Base-by-base conservation (phyloP, 1,139 yeast genomes). In the Saccharomyces hybrid region DNA sequence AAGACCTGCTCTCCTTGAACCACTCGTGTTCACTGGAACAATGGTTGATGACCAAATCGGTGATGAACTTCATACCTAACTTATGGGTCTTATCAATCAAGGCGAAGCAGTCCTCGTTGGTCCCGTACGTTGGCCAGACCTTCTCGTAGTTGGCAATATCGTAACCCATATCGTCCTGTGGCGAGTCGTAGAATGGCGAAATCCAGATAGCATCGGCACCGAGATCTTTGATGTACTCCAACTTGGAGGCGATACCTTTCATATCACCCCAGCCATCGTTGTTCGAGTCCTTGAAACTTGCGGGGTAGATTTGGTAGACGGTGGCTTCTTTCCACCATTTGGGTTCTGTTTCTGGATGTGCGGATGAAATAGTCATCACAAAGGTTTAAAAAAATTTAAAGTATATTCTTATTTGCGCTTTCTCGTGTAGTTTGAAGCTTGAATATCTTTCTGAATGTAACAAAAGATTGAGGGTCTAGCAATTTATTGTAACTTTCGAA, bases 111-210 rank as follows among this genome's bases (percentile, higher is more conserved):
- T 78, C 83, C 52, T 76, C 75, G 67, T 80, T 65, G 9, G 81
- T 75, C 50, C 86, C 86, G 64, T 79, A 81, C 58, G 71, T 72
- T 3, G 80, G 78, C 64, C 80, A 76, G 44, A 81, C 74, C 14
- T 69, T 73, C 62, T 78, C 74, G 65, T 81, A 81, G 67, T 81
- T 78, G 41, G 79, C 71, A 60, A 81, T 79, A 63, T 81, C 86
- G 65, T 81, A 81, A 1, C 86, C 86, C 85, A 81, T 81, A 62
- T 81, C 86, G 49, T 78, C 79, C 62, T 78, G 81, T 3, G 86
- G 86, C 2, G 83, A 78, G 58, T 78, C 81, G 67, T 75, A 80
- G 73, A 78, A 77, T 42, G 86, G 86, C 31, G 79, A 77, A 56
- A 81, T 69, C 86, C 86, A 81, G 46, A 81, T 70, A 34, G 79